A percentile compares a stretch with the other conserved stretches of the same genome.
These are phyloP conservation scores for Dillenia turbinata DNA, from an alignment of 164 flowering plant species.

Conservation along the genomic window DNA sequence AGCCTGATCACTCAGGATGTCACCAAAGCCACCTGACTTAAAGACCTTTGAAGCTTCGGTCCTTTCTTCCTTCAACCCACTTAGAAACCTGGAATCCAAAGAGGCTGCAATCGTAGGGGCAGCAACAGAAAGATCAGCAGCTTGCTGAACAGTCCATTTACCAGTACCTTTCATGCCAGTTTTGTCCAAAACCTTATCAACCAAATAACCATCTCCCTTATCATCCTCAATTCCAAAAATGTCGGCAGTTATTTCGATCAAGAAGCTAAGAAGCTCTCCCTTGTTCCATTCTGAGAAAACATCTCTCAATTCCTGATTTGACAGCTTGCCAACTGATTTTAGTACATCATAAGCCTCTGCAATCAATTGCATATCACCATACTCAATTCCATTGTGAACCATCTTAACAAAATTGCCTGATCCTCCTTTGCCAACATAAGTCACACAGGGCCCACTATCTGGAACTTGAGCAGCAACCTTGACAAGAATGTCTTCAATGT, in stretches of 20 bases:
- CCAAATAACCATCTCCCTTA: slow-evolving; percentile 57
- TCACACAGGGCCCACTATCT: slow-evolving; percentile 76
- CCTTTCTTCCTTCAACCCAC: slow-evolving; percentile 72
- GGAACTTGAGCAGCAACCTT: slow-evolving; percentile 77
- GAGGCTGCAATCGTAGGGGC: slow-evolving; percentile 72
- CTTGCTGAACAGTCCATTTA: slow-evolving; percentile 84
- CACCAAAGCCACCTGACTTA: slow-evolving; percentile 44
- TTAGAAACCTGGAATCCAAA: slow-evolving; percentile 60
- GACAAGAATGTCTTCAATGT: slow-evolving; percentile 60
- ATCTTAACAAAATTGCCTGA: slow-evolving; percentile 79
- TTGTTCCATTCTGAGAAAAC: slow-evolving; percentile 74
- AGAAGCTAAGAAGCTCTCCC: slow-evolving; percentile 68
- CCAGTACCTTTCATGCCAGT: slow-evolving; percentile 89
- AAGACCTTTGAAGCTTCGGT: slow-evolving; percentile 59
- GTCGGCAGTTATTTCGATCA: slow-evolving; percentile 75
- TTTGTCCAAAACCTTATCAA: slow-evolving; percentile 74
- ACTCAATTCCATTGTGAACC: slow-evolving; percentile 81
- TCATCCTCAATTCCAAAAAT: slow-evolving; percentile 65
- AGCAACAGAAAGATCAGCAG: slow-evolving; percentile 73
- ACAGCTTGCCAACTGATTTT: slow-evolving; percentile 57
- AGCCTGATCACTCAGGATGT: slow-evolving; percentile 34
- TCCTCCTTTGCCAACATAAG: slow-evolving; percentile 72
- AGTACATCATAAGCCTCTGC: slow-evolving; percentile 73
- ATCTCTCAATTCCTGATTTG: slow-evolving; percentile 46
- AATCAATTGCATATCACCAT: slow-evolving; percentile 77